Percentiles rank a stretch among this genome's conserved stretches.
Evolutionary conservation across 495 filamentous ascomycete species (phyloP).

Genomic region (Podospora sp.): DNA sequence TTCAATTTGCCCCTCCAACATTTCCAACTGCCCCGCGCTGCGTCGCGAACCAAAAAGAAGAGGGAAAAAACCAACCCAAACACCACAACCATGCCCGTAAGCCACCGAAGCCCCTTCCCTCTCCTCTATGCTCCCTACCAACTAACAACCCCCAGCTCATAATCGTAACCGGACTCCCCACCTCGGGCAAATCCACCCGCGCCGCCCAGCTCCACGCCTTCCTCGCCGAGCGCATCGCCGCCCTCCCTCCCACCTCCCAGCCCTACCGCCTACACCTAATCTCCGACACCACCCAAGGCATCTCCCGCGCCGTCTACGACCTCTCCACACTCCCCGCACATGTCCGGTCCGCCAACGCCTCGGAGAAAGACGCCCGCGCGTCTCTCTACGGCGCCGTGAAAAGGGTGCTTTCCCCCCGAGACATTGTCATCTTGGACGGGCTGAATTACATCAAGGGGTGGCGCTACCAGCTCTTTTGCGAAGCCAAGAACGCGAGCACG

Average conservation of each 20-base stretch:
- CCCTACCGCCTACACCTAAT: slow-evolving; percentile 66
- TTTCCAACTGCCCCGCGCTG: neutral
- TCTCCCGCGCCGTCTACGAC: slow-evolving; percentile 66
- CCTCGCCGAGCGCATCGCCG: slow-evolving; percentile 60
- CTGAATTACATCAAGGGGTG: slow-evolving; percentile 98
- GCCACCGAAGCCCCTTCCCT: neutral
- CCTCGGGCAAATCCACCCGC: slow-evolving; percentile 89
- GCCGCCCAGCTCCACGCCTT: slow-evolving; percentile 72
- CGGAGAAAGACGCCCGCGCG: slow-evolving; percentile 92
- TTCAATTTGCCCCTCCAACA: slow-evolving; percentile 2
- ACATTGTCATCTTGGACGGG: slow-evolving; percentile 85
- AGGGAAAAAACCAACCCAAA: neutral
- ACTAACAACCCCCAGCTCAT: slow-evolving; percentile 70
- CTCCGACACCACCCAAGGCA: slow-evolving; percentile 65
- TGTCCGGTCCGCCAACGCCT: slow-evolving; percentile 56
- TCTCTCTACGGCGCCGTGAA: slow-evolving; percentile 84
- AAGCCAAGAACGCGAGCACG: slow-evolving; percentile 84
- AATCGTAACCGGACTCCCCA: slow-evolving; percentile 88
- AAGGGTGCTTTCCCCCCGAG: slow-evolving; percentile 72
- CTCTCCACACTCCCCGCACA: slow-evolving; percentile 51
- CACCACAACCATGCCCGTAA: slow-evolving; percentile 24
- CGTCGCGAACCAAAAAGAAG: neutral
- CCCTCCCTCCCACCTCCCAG: slow-evolving; percentile 17
- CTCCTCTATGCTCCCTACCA: slow-evolving; percentile 4
- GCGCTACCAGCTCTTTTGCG: slow-evolving; percentile 93